Base-by-base conservation (phyloP, 1,284 basidiomycete species). In the Trichosporon inkin region DNA sequence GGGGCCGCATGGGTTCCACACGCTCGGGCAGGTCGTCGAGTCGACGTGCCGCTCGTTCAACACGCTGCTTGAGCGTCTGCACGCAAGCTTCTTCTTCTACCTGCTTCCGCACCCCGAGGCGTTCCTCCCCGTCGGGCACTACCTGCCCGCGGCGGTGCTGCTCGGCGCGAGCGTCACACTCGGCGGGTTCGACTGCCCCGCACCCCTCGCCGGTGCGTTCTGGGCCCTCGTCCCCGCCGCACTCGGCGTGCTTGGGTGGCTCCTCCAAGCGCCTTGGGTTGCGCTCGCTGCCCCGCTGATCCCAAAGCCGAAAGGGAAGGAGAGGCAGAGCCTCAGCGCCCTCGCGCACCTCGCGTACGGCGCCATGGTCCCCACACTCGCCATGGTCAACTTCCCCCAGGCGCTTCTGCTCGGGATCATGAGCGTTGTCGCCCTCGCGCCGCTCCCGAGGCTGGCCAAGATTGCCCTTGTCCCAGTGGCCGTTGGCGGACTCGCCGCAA, bases 11-110 rank as follows among this genome's bases (percentile, higher is more conserved):
- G 96, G 96, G 0, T 99, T 98, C 77, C 86, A 92, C 79, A 85
- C 92, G 1, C 81, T 99, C 19, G 95, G 95, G 64, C 91, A 89
- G 44, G 82, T 87, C 40, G 72, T 94, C 41, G 94, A 97, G 78
- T 92, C 90, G 1, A 87, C 88, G 11, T 80, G 95, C 36, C 84
- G 93, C 58, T 90, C 92, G 10, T 85, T 87, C 73, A 96, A 95
- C 78, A 97, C 97, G 72, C 83, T 96, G 7, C 83, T 96, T 11
- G 93, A 97, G 73, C 86, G 93, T 13, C 84, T 97, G 20, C 93
- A 97, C 74, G 92, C 93, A 5, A 94, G 91, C 1, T 93, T 94
- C 79, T 95, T 96, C 81, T 92, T 97, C 79, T 97, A 93, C 79
- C 82, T 97, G 61, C 80, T 94, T 61, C 85, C 88, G 4, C 82